These are phyloP conservation scores for Monsonia emarginata DNA, from an alignment of 441 rosid genomes.

Conservation along the genomic window DNA sequence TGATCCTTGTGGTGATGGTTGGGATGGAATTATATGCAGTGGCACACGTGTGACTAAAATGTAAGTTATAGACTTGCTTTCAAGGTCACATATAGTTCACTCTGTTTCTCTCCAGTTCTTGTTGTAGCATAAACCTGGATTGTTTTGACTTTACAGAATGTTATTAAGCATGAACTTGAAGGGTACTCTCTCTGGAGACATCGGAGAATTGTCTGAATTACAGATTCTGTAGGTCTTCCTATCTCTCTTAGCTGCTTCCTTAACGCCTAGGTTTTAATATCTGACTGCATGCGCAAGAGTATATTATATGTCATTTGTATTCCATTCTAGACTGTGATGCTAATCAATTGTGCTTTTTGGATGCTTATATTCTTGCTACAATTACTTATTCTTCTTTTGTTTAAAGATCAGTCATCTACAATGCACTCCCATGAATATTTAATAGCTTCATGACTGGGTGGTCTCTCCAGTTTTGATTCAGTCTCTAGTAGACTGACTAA, in stretches of 20 bases:
- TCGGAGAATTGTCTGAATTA: constrained; percentile 43
- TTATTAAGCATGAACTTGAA: constrained; percentile 40
- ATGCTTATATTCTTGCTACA: not conserved
- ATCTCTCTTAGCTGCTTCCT: not conserved
- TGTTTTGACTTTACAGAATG: constrained; percentile 36
- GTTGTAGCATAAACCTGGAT: not conserved
- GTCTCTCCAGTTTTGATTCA: too few species aligned
- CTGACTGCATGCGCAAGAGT: not conserved
- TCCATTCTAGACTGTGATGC: not conserved
- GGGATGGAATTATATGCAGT: constrained; percentile 66
- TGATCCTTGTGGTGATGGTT: constrained; percentile 65
- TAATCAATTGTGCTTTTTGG: not conserved
- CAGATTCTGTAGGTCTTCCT: constrained; percentile 44
- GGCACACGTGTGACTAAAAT: constrained; percentile 45
- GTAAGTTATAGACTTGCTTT: constrained; percentile 26
- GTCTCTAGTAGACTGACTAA: not conserved
- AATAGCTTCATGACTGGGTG: not conserved
- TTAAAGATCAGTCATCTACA: too few species aligned
- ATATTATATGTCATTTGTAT: not conserved
- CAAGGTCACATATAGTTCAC: not conserved
- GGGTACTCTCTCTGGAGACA: constrained; percentile 48
- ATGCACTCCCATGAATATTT: not conserved
- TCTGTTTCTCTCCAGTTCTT: not conserved
- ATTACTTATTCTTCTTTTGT: not conserved
- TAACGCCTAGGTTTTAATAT: too few species aligned